Percentiles rank a stretch among this genome's conserved stretches.
These are phyloP conservation scores for Ophiostoma triangulosporum DNA, from an alignment of 2,329 filamentous ascomycete species.

Conservation along the genomic window DNA sequence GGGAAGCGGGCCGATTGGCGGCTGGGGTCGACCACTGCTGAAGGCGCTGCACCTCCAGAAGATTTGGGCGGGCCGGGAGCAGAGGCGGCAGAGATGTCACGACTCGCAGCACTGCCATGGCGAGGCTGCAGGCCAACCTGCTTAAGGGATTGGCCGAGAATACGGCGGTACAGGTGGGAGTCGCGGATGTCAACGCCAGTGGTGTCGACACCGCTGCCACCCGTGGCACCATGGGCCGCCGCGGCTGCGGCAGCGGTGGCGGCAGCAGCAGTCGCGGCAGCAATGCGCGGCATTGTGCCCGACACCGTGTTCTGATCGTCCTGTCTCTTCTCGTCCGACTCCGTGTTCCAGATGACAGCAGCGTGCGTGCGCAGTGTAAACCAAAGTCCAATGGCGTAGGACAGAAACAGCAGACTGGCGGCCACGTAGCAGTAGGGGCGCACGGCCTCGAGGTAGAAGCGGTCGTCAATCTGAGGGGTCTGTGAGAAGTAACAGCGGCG, in stretches of 20 bases:
- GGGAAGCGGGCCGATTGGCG: conserved; percentile 36
- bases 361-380: conserved; percentile 94
- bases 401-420: conserved; percentile 73
- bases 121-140: conserved; percentile 57
- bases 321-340: conserved; percentile 62
- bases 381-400: conserved; percentile 85
- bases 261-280: neutral
- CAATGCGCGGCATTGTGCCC: neutral
- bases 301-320: conserved; percentile 28
- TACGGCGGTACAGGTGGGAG: conserved; percentile 81
- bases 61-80: neutral
- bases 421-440: conserved; percentile 88
- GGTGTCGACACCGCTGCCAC: conserved; percentile 26
- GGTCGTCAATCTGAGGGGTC: conserved; percentile 65
- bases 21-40: conserved; percentile 20
- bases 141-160: conserved; percentile 77
- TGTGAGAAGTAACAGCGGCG: conserved; percentile 91
- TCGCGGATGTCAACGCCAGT: conserved; percentile 63
- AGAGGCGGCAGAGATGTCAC: conserved; percentile 21
- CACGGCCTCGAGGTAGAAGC: conserved; percentile 83
- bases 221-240: neutral
- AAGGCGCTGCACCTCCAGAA: neutral
- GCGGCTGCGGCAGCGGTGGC: neutral
- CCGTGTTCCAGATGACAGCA: conserved; percentile 89
- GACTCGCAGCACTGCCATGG: conserved; percentile 18